Evolutionary conservation across 202 grass and related monocot species (phyloP), one percentile per base, ranked within the genome.

Genomic region (Zizania palustris): DNA sequence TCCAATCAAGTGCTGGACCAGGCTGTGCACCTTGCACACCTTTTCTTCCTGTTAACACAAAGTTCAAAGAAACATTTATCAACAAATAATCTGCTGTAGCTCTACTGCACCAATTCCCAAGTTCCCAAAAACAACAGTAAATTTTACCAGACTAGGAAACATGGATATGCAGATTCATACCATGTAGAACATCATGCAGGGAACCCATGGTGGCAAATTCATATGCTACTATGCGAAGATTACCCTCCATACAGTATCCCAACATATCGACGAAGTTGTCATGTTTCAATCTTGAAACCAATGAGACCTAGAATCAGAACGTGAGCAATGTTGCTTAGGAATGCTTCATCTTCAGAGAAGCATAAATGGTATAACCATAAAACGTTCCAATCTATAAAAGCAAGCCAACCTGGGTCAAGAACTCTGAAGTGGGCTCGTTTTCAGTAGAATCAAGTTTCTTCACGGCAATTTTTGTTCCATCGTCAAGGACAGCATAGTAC

Each of bases 161-260:
- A 45, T 35, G 61, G 35, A 77, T 65, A 46, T 40, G 67, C 59
- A 51, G 44, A 67, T 65, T 55, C 63, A 21, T 93, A 97, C 93
- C 93, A 77, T 97, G 93, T 69, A 97, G 83, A 83, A 97, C 69
- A 87, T 97, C 88, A 78, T 90, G 93, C 40, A 93, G 69, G 54
- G 90, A 97, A 64, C 93, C 90, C 88, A 97, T 90, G 37, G 90
- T 97, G 5, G 93, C 90, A 74, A 87, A 93, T 80, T 93, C 90
- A 83, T 90, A 97, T 21, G 83, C 83, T 57, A 93, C 89, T 51
- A 97, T 71, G 72, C 55, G 85, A 60, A 97, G 55, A 76, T 97
- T 90, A 65, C 83, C 73, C 73, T 93, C 90, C n/a, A 63, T 85
- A 71, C 93, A 97, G 82, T 93, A 93, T 13, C 93, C 90, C 72